Evolutionary conservation across 495 filamentous ascomycete species (phyloP).

Genomic region (Penicillium daleae): DNA sequence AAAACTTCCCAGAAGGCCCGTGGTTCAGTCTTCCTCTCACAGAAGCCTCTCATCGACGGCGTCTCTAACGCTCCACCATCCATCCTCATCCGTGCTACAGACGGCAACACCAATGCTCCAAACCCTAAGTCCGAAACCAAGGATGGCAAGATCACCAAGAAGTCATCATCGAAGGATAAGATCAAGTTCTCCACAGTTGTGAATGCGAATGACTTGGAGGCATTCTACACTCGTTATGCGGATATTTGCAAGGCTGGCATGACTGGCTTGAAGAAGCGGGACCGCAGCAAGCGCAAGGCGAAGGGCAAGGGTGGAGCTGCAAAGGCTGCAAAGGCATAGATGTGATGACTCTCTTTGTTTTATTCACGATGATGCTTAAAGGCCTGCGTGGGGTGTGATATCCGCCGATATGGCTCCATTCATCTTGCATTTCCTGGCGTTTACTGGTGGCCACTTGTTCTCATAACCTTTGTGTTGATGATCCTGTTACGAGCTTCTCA

Average conservation of each 20-base stretch:
- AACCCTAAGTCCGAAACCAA: constrained; percentile 36
- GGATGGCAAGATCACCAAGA: constrained; percentile 37
- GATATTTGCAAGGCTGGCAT: constrained; percentile 90
- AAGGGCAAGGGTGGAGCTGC: constrained; percentile 67
- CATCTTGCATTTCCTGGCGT: constrained; percentile 31
- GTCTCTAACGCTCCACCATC: constrained; percentile 49
- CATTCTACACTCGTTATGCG: constrained; percentile 85
- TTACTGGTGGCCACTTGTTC: constrained; percentile 19
- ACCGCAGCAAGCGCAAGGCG: constrained; percentile 75
- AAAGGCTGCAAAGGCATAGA: constrained; percentile 53
- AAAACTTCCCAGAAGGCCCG: constrained; percentile 67
- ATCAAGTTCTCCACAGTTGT: constrained; percentile 87
- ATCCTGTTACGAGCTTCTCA: constrained; percentile 17
- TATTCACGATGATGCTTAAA: neutral
- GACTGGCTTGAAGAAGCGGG: constrained; percentile 87
- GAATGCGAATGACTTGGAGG: constrained; percentile 70
- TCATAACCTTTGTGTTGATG: constrained; percentile 14
- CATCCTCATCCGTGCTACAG: constrained; percentile 81
- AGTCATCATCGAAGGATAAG: constrained; percentile 47
- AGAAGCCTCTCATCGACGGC: constrained; percentile 62
- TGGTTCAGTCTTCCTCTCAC: constrained; percentile 80
- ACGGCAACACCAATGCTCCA: constrained; percentile 59
- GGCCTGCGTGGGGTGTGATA: neutral
- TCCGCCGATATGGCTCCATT: neutral
- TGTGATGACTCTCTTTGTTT: constrained; percentile 16